Base-by-base conservation (phyloP, 352 stramenopile species). In the Blastocystis sp. region DNA sequence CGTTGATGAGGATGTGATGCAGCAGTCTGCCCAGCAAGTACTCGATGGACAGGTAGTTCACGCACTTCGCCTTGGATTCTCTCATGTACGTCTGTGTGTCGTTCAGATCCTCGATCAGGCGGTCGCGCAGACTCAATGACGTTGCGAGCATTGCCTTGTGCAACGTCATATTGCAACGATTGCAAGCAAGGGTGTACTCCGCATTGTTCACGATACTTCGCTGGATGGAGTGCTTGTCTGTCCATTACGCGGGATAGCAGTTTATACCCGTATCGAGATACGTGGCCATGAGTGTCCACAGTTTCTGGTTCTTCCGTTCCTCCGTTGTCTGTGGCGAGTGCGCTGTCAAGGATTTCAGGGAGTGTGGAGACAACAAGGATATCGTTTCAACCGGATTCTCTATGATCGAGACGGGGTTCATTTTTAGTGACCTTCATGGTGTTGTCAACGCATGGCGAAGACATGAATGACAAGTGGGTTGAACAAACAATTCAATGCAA, bases 1-100 rank as follows among this genome's bases (percentile, higher is more conserved):
- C 64, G 59, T 91, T 91, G 0, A 90, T 62, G 21, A 91, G 87
- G 19, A 87, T 69, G 61, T 91, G 90, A 4, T 90, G 89, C 28
- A 91, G 61, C 24, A 68, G 71, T 59, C 89, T 52, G 11, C 89
- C 89, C 70, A 91, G 81, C 0, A 91, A 59, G 60, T 87, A 91
- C 88, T 91, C 89, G 28, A 91, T 88, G 21, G 84, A 90, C 40
- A 91, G 61, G 60, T 91, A 91, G 60, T 90, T 89, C 74, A 89
- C 89, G 21, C 89, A 89, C 64, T 90, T 90, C 28, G 81, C 24
- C 19, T 91, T 74, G 9, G 65, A 57, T 42, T 89, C 54, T 14
- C 81, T 40, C 52, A 90, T 90, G 57, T 89, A 89, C 43, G 74
- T 65, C 42, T 90, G 42, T 6, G 89, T 90, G 48, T 90, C 89